Conservation (phyloP, 768 basidiomycete genomes). For the Boletus pseudopeckii region DNA sequence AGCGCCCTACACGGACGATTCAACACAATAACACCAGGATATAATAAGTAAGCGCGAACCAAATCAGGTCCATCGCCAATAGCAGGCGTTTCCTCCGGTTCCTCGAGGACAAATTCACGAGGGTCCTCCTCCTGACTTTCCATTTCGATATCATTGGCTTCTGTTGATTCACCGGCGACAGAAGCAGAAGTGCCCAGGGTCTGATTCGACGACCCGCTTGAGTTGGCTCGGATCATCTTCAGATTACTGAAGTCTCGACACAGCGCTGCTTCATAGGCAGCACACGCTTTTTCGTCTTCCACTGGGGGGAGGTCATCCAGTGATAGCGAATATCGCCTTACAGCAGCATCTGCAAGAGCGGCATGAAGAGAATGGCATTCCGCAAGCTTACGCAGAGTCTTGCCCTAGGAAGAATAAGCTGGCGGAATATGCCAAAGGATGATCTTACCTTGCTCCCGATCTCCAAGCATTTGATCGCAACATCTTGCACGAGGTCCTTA, state of each 20-base stretch:
- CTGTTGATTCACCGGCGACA: conserved; percentile 9
- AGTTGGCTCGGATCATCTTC: conserved; percentile 27
- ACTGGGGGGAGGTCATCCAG: conserved; percentile 54
- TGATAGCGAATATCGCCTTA: conserved; percentile 48
- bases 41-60: conserved; percentile 14
- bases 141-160: conserved; percentile 7
- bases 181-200: conserved; percentile 1
- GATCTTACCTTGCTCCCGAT: conserved; percentile 47
- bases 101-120: conserved; percentile 18
- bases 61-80: conserved; percentile 22
- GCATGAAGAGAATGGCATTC: conserved; percentile 46
- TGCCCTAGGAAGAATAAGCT: conserved; percentile 46
- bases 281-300: conserved; percentile 47
- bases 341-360: conserved; percentile 42
- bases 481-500: conserved; percentile 51
- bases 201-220: conserved; percentile 13
- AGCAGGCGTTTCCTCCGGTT: conserved; percentile 11
- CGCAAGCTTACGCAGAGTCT: conserved; percentile 56
- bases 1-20: conserved; percentile 43
- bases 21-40: not conserved
- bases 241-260: conserved; percentile 49
- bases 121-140: conserved; percentile 15
- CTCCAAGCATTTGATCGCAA: conserved; percentile 56
- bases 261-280: conserved; percentile 46
- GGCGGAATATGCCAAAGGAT: not conserved